Evolutionary conservation across 768 basidiomycete genomes (phyloP).

Genomic region (Tulasnella sp.): DNA sequence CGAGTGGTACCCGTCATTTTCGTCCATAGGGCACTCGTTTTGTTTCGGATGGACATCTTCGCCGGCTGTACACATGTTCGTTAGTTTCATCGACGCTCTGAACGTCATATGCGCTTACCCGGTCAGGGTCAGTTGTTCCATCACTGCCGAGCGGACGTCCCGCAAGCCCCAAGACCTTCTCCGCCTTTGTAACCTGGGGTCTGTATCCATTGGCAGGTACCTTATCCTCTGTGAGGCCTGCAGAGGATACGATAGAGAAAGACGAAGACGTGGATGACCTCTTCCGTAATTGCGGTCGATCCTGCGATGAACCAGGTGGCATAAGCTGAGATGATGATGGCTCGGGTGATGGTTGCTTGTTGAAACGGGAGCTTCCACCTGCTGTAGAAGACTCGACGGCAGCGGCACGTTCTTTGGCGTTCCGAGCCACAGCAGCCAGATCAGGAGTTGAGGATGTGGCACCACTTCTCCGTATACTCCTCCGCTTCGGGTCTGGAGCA

Average conservation of each 20-base stretch:
- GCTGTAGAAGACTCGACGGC: conserved; percentile 26
- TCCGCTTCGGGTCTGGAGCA: conserved; percentile 58
- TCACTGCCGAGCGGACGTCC: conserved; percentile 3
- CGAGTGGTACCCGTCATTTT: conserved; percentile 56
- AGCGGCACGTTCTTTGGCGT: conserved; percentile 62
- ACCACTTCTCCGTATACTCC: conserved; percentile 77
- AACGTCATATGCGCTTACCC: background rate
- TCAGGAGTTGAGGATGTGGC: conserved; percentile 90
- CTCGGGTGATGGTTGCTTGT: conserved; percentile 1
- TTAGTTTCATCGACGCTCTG: background rate
- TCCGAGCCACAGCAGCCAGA: conserved; percentile 73
- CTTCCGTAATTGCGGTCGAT: conserved; percentile 1
- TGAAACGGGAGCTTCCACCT: no score
- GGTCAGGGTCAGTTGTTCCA: no score
- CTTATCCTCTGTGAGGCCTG: background rate
- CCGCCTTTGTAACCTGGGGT: conserved; percentile 4
- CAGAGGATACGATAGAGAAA: conserved; percentile 15
- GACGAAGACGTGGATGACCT: conserved; percentile 18
- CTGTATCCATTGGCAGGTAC: background rate
- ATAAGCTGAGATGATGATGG: conserved; percentile 27
- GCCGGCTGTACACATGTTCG: conserved; percentile 27
- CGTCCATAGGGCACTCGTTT: conserved; percentile 71
- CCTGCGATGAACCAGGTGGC: conserved; percentile 29
- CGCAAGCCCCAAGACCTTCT: conserved; percentile 12
- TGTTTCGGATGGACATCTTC: conserved; percentile 43